Evolutionary conservation across 371 early-diverging fungal species (phyloP).

Genomic region (Blastocladiella emersonii): DNA sequence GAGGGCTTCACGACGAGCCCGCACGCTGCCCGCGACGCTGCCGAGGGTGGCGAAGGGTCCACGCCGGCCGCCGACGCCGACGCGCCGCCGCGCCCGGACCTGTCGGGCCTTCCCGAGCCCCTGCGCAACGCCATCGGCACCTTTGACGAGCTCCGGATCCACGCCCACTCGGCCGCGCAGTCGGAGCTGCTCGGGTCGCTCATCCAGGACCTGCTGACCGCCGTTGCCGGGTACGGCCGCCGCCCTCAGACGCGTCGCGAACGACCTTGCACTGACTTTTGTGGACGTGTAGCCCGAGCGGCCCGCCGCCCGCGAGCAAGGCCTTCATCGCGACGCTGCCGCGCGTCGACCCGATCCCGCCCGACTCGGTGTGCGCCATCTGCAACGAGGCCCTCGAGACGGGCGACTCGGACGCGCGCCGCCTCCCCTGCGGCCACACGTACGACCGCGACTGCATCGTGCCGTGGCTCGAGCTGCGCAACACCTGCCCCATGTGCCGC

Average conservation of each 20-base stretch:
- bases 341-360: too few relatives aligned
- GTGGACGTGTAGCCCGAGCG: background rate
- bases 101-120: background rate
- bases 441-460: slow-evolving; percentile 26
- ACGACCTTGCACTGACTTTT: background rate
- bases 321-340: background rate
- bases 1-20: too few relatives aligned
- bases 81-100: background rate
- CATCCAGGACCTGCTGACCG: background rate
- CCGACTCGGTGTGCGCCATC: background rate
- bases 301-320: slow-evolving; percentile 5
- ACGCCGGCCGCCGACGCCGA: background rate
- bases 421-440: background rate
- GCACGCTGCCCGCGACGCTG: background rate
- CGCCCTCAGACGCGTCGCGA: too few relatives aligned
- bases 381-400: background rate
- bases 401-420: background rate
- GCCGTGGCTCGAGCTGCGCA: slow-evolving; percentile 39
- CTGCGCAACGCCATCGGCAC: background rate
- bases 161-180: background rate
- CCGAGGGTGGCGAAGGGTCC: too few relatives aligned
- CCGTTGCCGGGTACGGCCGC: background rate
- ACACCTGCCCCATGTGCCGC: slow-evolving; percentile 48
- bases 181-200: background rate
- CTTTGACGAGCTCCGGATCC: background rate